These are phyloP conservation scores for Ceratobasidium sp. DNA, from an alignment of 1,284 basidiomycete genomes.

Conservation along the genomic window DNA sequence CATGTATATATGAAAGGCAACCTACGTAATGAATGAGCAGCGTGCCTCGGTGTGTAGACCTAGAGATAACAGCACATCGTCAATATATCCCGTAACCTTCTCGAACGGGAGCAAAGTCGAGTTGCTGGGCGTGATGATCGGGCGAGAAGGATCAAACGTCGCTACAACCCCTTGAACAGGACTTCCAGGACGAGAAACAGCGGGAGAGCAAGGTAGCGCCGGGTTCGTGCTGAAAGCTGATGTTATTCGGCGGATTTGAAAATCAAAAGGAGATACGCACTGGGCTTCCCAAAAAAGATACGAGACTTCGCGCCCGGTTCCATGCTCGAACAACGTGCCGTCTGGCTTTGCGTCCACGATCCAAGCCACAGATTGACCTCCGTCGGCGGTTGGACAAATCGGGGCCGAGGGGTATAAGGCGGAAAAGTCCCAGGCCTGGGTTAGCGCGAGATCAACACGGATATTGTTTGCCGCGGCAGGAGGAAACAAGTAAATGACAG, in stretches of 20 bases:
- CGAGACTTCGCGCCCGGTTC: slow-evolving; percentile 44
- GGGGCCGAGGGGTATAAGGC: slow-evolving; percentile 43
- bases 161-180: slow-evolving; percentile 47
- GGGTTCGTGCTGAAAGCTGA: not conserved
- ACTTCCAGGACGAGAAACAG: not conserved
- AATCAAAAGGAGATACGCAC: slow-evolving; percentile 37
- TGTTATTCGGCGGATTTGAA: slow-evolving; percentile 45
- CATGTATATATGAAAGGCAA: slow-evolving; percentile 57
- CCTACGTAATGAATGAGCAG: too few species aligned
- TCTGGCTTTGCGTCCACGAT: slow-evolving; percentile 47
- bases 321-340: slow-evolving; percentile 47
- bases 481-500: slow-evolving; percentile 43
- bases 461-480: slow-evolving; percentile 21
- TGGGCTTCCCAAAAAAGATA: slow-evolving; percentile 54
- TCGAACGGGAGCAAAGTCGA: slow-evolving; percentile 48
- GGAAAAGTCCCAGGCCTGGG: slow-evolving; percentile 46
- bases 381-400: not conserved
- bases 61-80: slow-evolving; percentile 49
- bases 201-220: too few species aligned
- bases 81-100: slow-evolving; percentile 51
- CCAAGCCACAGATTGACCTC: slow-evolving; percentile 46
- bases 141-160: slow-evolving; percentile 40
- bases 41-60: slow-evolving; percentile 54
- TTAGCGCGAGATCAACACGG: slow-evolving; percentile 44
- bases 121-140: slow-evolving; percentile 43